Percentiles rank a stretch among this genome's conserved stretches.
Conservation (phyloP, 352 stramenopile genomes). For the Globisporangium nagaii region DNA sequence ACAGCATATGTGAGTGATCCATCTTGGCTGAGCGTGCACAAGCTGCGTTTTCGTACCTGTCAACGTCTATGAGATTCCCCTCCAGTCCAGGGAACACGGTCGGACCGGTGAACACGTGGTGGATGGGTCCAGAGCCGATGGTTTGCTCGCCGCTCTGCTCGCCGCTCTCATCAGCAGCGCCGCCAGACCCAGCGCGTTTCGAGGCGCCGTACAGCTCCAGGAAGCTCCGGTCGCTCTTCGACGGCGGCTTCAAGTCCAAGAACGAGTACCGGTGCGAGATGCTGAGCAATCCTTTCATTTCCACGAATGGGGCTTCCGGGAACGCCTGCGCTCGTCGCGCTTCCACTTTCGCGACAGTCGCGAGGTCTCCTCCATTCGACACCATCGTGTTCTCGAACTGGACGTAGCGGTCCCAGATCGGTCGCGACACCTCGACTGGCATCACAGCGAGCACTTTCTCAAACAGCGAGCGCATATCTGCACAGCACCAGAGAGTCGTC, state of each 20-base stretch:
- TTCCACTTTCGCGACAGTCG: slow-evolving; percentile 80
- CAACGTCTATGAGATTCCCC: slow-evolving; percentile 31
- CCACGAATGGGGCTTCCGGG: slow-evolving; percentile 64
- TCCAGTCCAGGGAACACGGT: slow-evolving; percentile 18
- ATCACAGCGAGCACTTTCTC: slow-evolving; percentile 87
- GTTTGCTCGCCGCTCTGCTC: slow-evolving; percentile 17
- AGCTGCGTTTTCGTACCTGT: slow-evolving; percentile 30
- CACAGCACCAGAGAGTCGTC: neutral
- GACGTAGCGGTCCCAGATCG: slow-evolving; percentile 85
- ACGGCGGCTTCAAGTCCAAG: slow-evolving; percentile 55
- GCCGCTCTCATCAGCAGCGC: slow-evolving; percentile 13
- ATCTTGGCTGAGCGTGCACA: neutral
- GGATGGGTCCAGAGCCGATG: neutral
- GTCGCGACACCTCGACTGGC: slow-evolving; percentile 68
- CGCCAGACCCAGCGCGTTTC: slow-evolving; percentile 15
- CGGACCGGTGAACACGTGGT: slow-evolving; percentile 8
- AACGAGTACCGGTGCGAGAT: slow-evolving; percentile 82
- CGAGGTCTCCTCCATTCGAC: slow-evolving; percentile 74
- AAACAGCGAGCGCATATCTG: slow-evolving; percentile 87
- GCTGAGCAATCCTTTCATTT: slow-evolving; percentile 77
- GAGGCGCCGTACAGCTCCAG: slow-evolving; percentile 72
- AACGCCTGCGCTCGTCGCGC: slow-evolving; percentile 72
- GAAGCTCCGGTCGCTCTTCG: slow-evolving; percentile 64
- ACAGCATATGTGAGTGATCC: neutral
- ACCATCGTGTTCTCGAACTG: slow-evolving; percentile 86